Percentiles rank a stretch among this genome's conserved stretches.
Evolutionary conservation across 2,329 filamentous ascomycete species (phyloP).

Genomic region (Calycina marina): DNA sequence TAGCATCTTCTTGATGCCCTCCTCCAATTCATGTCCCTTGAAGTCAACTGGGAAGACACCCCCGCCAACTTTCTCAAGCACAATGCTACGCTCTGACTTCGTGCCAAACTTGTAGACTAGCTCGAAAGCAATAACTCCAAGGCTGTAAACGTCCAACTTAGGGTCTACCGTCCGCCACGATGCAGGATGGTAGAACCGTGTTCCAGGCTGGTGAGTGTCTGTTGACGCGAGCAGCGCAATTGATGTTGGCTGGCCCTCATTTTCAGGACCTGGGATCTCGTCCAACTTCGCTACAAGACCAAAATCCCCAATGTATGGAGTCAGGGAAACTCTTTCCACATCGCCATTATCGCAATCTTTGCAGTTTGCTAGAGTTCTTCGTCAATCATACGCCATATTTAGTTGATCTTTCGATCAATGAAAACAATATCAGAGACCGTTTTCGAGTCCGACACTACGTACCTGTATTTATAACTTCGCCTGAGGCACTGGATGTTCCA

Average conservation of each 20-base stretch:
- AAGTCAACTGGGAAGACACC: slow-evolving; percentile 12
- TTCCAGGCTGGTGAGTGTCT: slow-evolving; percentile 33
- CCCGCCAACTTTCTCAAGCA: slow-evolving; percentile 25
- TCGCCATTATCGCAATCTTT: slow-evolving; percentile 1
- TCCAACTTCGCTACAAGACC: slow-evolving; percentile 40
- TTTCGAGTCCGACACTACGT: too few species aligned
- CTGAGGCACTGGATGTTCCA: slow-evolving; percentile 13
- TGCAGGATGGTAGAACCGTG: slow-evolving; percentile 42
- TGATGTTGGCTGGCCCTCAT: neutral
- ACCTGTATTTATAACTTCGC: slow-evolving; percentile 28
- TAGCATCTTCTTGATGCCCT: slow-evolving; percentile 16
- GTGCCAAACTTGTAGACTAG: slow-evolving; percentile 39
- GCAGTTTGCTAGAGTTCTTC: slow-evolving; percentile 22
- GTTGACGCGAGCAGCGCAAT: neutral
- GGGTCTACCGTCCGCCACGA: slow-evolving; percentile 24
- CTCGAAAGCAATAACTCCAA: slow-evolving; percentile 49
- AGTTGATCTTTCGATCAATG: too few species aligned
- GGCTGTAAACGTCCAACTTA: slow-evolving; percentile 44
- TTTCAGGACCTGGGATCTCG: neutral
- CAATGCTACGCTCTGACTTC: slow-evolving; percentile 30
- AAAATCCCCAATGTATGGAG: slow-evolving; percentile 53
- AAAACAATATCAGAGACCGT: too few species aligned
- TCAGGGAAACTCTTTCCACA: slow-evolving; percentile 28
- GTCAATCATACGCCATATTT: too few species aligned
- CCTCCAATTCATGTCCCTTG: slow-evolving; percentile 11